Evolutionary conservation across 1,284 basidiomycete species (phyloP), one percentile per base, ranked within the genome.

Genomic region (Heterobasidion annosum): DNA sequence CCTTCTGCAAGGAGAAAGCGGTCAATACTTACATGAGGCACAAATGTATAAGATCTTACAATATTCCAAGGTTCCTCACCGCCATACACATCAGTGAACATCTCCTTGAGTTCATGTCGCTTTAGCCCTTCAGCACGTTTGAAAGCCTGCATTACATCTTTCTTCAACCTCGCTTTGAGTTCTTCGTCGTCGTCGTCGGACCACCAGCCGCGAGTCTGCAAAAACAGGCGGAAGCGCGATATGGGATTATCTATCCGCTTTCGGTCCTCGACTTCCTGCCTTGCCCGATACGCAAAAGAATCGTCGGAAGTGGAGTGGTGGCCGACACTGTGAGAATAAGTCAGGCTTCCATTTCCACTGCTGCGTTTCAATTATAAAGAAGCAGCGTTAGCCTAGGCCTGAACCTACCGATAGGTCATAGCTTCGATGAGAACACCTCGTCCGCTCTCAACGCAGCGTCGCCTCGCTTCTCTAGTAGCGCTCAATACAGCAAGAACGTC

Each of bases 221-320:
- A 78, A 71, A 85, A 97, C 16, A 85, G 68, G 43, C 91, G 81
- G 77, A 95, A 91, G 40, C 95, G 85, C 48, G 81, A 78, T 55
- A 95, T 82, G 1, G 94, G 94, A 66, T 95, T 95, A 62, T 96
- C 93, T 52, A 93, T 82, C 42, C 87, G 83, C 67, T 88, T 91
- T 65, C 87, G 80, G 64, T 92, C 85, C 67, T 93, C 88, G 19
- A 95, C 93, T 65, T 93, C 93, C 56, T 88, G 81, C 9, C 87
- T 79, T 1, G 88, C 78, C 42, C 92, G 82, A 69, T 97, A 97
- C 32, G 92, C 92, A 63, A 89, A 92, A 15, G 91, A 94, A 68
- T 97, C 93, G 66, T 97, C 94, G 10, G 91, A 94, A 0, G 93
- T 97, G 13, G 91, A 93, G 68, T 97, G 93, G 67, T 97, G 93